These are phyloP conservation scores for Sclerotinia borealis DNA, from an alignment of 2,329 filamentous ascomycete genomes.

Conservation along the genomic window DNA sequence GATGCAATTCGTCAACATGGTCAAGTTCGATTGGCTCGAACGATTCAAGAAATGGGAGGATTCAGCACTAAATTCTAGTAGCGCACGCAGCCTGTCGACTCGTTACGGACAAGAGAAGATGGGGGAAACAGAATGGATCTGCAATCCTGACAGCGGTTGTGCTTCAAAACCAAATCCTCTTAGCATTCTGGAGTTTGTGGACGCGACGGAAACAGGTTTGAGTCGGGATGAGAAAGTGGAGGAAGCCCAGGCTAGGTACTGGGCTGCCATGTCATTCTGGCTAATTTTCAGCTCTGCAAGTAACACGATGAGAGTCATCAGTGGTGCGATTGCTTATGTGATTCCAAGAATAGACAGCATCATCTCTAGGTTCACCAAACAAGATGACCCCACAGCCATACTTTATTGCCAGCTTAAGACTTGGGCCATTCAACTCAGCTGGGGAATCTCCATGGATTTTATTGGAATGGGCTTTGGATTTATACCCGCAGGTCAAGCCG, in stretches of 20 bases:
- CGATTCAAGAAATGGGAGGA: not conserved
- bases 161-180: not conserved
- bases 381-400: not conserved
- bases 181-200: not conserved
- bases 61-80: not conserved
- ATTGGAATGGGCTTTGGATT: too few relatives aligned
- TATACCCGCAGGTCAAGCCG: too few relatives aligned
- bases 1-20: not conserved
- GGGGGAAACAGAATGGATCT: not conserved
- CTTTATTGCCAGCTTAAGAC: not conserved
- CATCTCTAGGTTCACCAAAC: not conserved
- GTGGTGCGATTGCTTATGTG: not conserved
- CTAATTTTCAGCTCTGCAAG: not conserved
- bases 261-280: not conserved
- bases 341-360: not conserved
- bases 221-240: not conserved
- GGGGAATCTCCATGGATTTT: too few relatives aligned
- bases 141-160: not conserved
- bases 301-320: not conserved
- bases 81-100: not conserved
- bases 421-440: not conserved
- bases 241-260: constrained; percentile 4
- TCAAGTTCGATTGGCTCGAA: not conserved
- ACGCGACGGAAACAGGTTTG: not conserved
- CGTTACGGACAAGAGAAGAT: not conserved